A percentile compares a stretch with the other conserved stretches of the same genome.
Evolutionary conservation across 2,329 filamentous ascomycete genomes (phyloP).

Genomic region (Lecanicillium sp.): DNA sequence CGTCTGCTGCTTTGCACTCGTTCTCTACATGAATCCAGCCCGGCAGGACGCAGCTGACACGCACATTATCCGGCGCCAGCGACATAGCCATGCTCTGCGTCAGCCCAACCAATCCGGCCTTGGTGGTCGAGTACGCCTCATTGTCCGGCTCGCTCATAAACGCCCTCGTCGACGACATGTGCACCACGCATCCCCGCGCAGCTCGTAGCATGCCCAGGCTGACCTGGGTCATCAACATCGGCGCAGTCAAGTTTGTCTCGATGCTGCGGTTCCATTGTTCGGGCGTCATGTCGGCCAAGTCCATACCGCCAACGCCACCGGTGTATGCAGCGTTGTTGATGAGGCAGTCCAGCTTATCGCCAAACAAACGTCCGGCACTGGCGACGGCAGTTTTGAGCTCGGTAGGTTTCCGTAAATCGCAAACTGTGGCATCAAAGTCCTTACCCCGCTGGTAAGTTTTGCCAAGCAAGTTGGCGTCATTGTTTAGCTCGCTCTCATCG

Average conservation of each 20-base stretch:
- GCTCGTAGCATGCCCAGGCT: constrained; percentile 18
- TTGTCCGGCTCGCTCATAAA: constrained; percentile 39
- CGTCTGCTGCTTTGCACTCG: constrained; percentile 23
- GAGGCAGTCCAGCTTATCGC: constrained; percentile 28
- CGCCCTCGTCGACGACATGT: constrained; percentile 42
- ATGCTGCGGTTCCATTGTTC: constrained; percentile 29
- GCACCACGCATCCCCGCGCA: constrained; percentile 26
- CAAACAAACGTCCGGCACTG: constrained; percentile 24
- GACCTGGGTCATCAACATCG: constrained; percentile 21
- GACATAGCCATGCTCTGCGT: constrained; percentile 40
- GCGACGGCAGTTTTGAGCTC: constrained; percentile 21
- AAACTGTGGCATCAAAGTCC: constrained; percentile 16
- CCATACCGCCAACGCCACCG: constrained; percentile 20
- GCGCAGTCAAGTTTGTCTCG: constrained; percentile 29
- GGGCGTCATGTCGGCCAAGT: constrained; percentile 22
- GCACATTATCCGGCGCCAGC: constrained; percentile 31
- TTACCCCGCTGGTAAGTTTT: constrained; percentile 7
- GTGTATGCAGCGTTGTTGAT: constrained; percentile 35
- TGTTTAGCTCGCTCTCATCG: constrained; percentile 27
- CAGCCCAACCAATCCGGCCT: constrained; percentile 41
- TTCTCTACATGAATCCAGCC: constrained; percentile 44
- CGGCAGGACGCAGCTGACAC: constrained; percentile 40
- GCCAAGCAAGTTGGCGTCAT: constrained; percentile 21
- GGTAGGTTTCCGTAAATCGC: constrained; percentile 23
- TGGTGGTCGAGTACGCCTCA: constrained; percentile 41